Evolutionary conservation across 257 asterid species (phyloP).

Genomic region (Solanum arcanum): DNA sequence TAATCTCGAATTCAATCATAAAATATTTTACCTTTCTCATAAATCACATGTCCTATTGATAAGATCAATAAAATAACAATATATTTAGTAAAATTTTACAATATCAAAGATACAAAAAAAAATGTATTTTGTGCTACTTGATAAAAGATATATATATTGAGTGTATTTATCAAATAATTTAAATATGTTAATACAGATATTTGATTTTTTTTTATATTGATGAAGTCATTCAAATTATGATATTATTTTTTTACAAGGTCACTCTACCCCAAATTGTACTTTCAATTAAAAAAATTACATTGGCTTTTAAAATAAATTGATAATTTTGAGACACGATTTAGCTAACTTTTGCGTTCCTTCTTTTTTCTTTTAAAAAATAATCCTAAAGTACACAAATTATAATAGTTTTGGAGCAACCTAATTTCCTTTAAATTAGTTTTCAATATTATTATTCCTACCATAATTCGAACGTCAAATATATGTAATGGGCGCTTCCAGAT

Average conservation of each 20-base stretch:
- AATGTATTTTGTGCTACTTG: neutral
- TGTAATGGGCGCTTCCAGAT: fast-evolving
- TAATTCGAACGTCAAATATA: too few relatives aligned
- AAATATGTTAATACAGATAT: too few relatives aligned
- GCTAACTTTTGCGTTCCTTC: neutral
- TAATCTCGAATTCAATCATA: too few relatives aligned
- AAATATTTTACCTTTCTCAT: neutral
- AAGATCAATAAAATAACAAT: too few relatives aligned
- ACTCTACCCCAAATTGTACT: neutral
- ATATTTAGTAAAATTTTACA: too few relatives aligned
- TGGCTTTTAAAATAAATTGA: neutral
- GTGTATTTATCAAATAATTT: too few relatives aligned
- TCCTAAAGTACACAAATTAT: too few relatives aligned
- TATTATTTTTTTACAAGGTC: neutral
- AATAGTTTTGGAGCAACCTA: neutral
- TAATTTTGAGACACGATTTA: neutral
- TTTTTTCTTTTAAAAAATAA: too few relatives aligned
- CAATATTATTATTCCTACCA: neutral
- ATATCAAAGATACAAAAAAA: too few relatives aligned
- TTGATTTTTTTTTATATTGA: too few relatives aligned
- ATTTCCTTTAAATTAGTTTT: neutral
- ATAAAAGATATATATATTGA: too few relatives aligned
- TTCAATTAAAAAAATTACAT: too few relatives aligned
- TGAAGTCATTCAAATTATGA: neutral
- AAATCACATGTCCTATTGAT: neutral